Evolutionary conservation across 495 filamentous ascomycete species (phyloP), one percentile per base, ranked within the genome.

Genomic region (Schizothecium vesticola): DNA sequence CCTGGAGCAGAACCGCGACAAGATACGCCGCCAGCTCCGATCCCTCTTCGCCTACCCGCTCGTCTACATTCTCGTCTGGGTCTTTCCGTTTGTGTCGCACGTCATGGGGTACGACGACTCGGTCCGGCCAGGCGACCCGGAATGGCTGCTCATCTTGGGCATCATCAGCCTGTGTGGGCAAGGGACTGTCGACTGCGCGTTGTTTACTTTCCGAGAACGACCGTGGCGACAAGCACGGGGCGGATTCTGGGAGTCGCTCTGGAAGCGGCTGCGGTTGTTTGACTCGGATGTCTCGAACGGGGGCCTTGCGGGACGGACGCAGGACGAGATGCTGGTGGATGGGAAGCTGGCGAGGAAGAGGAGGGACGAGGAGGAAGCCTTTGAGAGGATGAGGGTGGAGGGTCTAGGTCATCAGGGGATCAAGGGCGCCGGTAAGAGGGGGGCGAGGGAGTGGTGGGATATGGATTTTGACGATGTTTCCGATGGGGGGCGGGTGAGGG

Each of bases 1-100:
- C 29, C 73, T 82, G 61, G 68, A 74, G 0, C 75, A 73, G 8
- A 82, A 79, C 24, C 81, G 88, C 56, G 79, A 83, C 55, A 83
- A 82, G 60, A 89, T 90, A 68, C 84, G 83, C 36, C 85, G 87
- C 6, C 91, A 92, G 70, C 80, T 92, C 12, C 84, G 88, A 58
- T 81, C 89, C 29, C 77, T 92, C 3, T 90, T 92, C 73, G 86
- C 89, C 59, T 92, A 93, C 76, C 91, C 91, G 8, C 72, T 87
- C 16, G 80, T 88, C 61, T 92, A 92, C 79, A 81, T 89, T n/a
- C 71, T 87, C 26, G 85, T 90, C 77, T 93, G 91, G 91, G 74
- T 90, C 43, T 76, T 88, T n/a, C 90, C 91, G 13, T 91, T 92
- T 73, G 76, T 89, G 16, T 80, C 79, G 25, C 86, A 92, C 75